These are phyloP conservation scores for Colletotrichum echinochloae DNA, from an alignment of 2,329 filamentous ascomycete species.

Conservation along the genomic window DNA sequence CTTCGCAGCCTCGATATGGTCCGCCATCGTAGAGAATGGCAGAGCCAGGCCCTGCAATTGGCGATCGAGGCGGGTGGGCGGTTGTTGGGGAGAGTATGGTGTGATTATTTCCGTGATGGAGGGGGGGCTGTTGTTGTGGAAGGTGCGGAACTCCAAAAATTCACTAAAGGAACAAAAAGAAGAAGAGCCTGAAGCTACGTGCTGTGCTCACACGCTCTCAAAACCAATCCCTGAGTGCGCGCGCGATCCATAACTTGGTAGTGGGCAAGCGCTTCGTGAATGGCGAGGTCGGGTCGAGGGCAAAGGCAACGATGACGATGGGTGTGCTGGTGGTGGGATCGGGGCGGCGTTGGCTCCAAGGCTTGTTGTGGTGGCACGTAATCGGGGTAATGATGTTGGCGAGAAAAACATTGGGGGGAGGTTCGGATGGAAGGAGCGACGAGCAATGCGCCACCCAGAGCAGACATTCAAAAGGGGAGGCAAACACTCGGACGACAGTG, in stretches of 20 bases:
- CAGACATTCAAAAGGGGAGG: constrained; percentile 38
- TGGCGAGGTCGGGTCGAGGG: constrained; percentile 13
- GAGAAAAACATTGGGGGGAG: constrained; percentile 41
- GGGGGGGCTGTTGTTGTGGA: constrained; percentile 31
- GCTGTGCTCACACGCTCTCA: constrained; percentile 48
- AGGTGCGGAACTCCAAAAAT: constrained; percentile 36
- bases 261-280: constrained; percentile 22
- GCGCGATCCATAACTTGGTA: constrained; percentile 50
- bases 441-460: constrained; percentile 38
- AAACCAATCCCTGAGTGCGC: constrained; percentile 43
- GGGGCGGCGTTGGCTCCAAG: constrained; percentile 25
- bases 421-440: constrained; percentile 33
- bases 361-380: constrained; percentile 41
- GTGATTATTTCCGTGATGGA: constrained; percentile 30
- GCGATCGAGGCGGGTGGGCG: constrained; percentile 7
- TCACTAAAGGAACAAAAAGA: constrained; percentile 20
- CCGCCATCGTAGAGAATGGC: constrained; percentile 25
- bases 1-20: constrained; percentile 47
- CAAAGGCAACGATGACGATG: constrained; percentile 28
- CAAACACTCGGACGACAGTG: constrained; percentile 17
- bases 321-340: constrained; percentile 39
- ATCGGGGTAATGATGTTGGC: constrained; percentile 32
- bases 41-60: constrained; percentile 11
- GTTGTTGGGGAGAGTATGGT: constrained; percentile 11
- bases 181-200: constrained; percentile 45